Base-by-base conservation (phyloP, 768 basidiomycete species). In the Phlebiopsis gigantea region DNA sequence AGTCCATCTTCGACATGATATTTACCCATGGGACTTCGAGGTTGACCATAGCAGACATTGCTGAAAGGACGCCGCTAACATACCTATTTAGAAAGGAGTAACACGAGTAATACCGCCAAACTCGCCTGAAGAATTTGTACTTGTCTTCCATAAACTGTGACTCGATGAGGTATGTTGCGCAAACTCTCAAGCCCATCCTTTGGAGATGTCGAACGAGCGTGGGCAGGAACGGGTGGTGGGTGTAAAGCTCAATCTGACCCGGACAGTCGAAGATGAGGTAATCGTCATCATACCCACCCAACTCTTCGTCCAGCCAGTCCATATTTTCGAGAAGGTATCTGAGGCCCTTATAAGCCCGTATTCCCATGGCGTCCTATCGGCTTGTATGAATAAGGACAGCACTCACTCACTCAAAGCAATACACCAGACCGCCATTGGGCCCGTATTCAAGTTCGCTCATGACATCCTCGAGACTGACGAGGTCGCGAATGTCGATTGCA, bases 71-170 rank as follows among this genome's bases (percentile, higher is more conserved):
- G 19, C 97, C 97, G 57, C 93, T 93, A 62, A 24, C 5, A 19
- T 19, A 21, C 25, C n/a, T 2, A 19, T 25, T 52, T 26, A 24
- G 29, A 59, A 39, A 30, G 17, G 24, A 42, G 34, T 46, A 24
- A 44, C 19, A 29, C 22, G 51, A 31, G 46, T 7, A n/a, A 57
- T 39, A 57, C n/a, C 15, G 31, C 4, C 34, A 21, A 55, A 57
- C 62, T 30, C 48, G 87, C 90, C 89, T 89, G 73, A 99, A 99
- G 73, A 97, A 99, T 67, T 99, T 99, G 71, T 93, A 90, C 62
- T 90, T 88, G 71, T 99, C 97, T 72, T 99, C 97, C 93, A 98
- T 98, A 73, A 99, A 99, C 64, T 99, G 97, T 0, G 92, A 94
- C 68, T 99, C 97, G 60, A 99, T 85, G 42, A 99, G 82, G 69